A percentile compares a stretch with the other conserved stretches of the same genome.
Conservation (phyloP, 768 basidiomycete genomes). For the Nevesoporus exiguus region DNA sequence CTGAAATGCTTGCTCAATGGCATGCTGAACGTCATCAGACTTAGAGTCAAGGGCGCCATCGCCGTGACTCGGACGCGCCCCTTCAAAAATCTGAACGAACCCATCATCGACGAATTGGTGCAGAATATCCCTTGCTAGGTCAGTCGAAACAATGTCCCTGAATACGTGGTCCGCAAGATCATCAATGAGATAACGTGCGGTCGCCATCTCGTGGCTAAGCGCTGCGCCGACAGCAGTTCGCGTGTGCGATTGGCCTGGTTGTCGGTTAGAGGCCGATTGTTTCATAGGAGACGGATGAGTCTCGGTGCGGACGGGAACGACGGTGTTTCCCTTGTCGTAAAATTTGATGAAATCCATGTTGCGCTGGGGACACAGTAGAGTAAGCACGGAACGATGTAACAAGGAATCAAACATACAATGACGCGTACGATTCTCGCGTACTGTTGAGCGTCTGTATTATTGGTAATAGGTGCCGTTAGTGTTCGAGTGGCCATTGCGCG, state of each 20-base stretch:
- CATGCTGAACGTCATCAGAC: not conserved
- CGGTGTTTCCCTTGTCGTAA: not conserved
- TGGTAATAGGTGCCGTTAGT: not conserved
- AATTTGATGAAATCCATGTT: not conserved
- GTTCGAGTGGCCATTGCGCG: not conserved
- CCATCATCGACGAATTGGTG: not conserved
- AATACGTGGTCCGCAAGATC: conserved; percentile 16
- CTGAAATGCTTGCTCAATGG: not conserved
- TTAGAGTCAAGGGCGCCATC: not conserved
- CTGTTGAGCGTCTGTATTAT: not conserved
- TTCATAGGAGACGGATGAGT: conserved; percentile 2
- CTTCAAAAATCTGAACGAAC: not conserved
- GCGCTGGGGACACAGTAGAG: not conserved
- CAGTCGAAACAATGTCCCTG: not conserved
- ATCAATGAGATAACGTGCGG: conserved; percentile 3
- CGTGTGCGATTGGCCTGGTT: conserved; percentile 1
- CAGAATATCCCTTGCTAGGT: conserved; percentile 3
- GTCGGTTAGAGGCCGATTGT: not conserved
- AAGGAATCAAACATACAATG: not conserved
- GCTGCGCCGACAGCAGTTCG: not conserved
- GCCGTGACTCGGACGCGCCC: not conserved
- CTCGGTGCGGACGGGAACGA: not conserved
- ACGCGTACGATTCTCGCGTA: conserved; percentile 1
- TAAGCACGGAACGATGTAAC: not conserved
- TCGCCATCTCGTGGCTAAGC: conserved; percentile 5